These are phyloP conservation scores for Neonectria magnoliae DNA, from an alignment of 2,329 filamentous ascomycete species.

Conservation along the genomic window DNA sequence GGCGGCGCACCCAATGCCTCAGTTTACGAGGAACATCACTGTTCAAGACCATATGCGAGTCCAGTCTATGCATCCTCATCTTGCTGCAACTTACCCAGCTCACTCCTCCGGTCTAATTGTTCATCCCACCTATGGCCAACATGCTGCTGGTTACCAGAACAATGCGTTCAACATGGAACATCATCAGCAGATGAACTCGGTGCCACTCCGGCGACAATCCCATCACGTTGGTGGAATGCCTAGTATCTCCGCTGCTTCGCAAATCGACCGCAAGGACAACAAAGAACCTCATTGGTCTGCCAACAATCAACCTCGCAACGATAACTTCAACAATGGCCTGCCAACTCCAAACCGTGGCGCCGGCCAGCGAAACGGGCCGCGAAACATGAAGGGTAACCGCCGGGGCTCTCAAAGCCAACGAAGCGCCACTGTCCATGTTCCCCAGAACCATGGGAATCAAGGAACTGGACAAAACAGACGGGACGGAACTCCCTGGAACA, in stretches of 20 bases:
- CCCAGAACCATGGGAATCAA: slow-evolving; percentile 15
- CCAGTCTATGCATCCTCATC: background rate
- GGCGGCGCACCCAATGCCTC: slow-evolving; percentile 10
- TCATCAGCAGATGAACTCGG: slow-evolving; percentile 14
- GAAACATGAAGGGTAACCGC: slow-evolving; percentile 23
- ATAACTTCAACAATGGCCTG: slow-evolving; percentile 18
- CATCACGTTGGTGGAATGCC: slow-evolving; percentile 15
- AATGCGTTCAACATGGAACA: slow-evolving; percentile 9
- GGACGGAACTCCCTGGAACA: slow-evolving; percentile 28
- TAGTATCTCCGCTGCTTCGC: slow-evolving; percentile 16
- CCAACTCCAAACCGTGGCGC: slow-evolving; percentile 21
- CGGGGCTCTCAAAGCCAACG: slow-evolving; percentile 33
- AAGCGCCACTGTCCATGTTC: slow-evolving; percentile 31
- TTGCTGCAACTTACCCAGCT: background rate
- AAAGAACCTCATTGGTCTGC: slow-evolving; percentile 23
- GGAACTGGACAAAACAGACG: slow-evolving; percentile 28
- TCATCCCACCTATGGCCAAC: background rate
- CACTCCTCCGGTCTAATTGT: background rate
- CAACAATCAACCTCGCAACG: slow-evolving; percentile 15
- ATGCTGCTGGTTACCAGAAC: slow-evolving; percentile 4
- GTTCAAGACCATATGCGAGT: background rate
- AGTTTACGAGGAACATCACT: background rate
- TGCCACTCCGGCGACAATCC: slow-evolving; percentile 1
- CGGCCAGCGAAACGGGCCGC: slow-evolving; percentile 25
- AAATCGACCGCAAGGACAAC: slow-evolving; percentile 17